Percentiles rank a stretch among this genome's conserved stretches.
Conservation (phyloP, 2,329 filamentous ascomycete genomes). For the Acephala macrosclerotiorum region DNA sequence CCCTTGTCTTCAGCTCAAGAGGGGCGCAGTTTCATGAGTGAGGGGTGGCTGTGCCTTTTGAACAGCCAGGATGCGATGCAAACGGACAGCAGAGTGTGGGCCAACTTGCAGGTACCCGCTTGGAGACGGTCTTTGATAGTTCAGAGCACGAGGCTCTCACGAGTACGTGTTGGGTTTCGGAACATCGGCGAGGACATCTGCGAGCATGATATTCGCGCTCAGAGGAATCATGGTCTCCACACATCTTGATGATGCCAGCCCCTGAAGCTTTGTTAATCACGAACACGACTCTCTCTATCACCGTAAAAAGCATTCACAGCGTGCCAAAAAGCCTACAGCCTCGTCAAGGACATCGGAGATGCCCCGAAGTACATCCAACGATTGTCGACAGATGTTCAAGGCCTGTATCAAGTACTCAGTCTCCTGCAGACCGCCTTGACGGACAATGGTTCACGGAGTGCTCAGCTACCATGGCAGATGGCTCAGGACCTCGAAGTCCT, state of each 20-base stretch:
- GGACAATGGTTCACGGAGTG: neutral
- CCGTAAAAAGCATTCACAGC: slow-evolving; percentile 8
- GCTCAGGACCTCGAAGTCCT: neutral
- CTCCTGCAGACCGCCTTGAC: slow-evolving; percentile 3
- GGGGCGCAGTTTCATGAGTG: slow-evolving; percentile 17
- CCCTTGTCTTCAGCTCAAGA: slow-evolving; percentile 23
- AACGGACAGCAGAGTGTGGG: neutral
- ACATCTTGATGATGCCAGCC: slow-evolving; percentile 10
- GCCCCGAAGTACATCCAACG: neutral
- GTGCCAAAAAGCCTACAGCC: slow-evolving; percentile 11
- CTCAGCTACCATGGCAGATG: neutral
- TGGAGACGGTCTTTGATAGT: neutral
- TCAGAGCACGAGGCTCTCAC: slow-evolving; percentile 1
- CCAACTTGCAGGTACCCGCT: slow-evolving; percentile 6
- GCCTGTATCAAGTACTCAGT: neutral
- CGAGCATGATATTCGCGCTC: neutral
- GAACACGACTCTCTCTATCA: slow-evolving; percentile 15
- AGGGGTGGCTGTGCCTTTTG: slow-evolving; percentile 19
- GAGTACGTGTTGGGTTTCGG: neutral
- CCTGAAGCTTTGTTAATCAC: slow-evolving; percentile 12
- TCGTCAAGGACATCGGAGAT: slow-evolving; percentile 10
- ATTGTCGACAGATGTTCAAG: neutral
- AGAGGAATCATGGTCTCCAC: neutral
- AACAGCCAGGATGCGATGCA: neutral
- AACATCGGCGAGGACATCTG: neutral